phyloP scores from a whole-genome alignment of 352 stramenopile genomes.

The Pythium folliculosum region DNA sequence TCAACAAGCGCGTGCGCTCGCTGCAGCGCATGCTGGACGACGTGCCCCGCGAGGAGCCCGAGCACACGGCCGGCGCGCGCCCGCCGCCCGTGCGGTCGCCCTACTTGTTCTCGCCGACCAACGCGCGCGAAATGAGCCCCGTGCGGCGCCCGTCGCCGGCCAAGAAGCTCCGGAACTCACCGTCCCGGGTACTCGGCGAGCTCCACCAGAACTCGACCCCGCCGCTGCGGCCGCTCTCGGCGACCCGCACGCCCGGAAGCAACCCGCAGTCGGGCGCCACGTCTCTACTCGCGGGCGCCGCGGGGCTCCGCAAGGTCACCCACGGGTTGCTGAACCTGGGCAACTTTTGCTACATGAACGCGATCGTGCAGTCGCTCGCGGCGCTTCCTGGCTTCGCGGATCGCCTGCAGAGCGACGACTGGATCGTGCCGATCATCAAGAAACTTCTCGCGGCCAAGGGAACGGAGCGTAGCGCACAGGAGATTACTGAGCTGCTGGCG shows the following conservation, averaged over 20 bases:
- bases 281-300: neutral
- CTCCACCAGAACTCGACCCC: slow-evolving; percentile 25
- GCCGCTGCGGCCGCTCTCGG: slow-evolving; percentile 8
- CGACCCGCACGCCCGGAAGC: neutral
- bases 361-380: slow-evolving; percentile 86
- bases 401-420: slow-evolving; percentile 54
- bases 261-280: neutral
- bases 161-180: slow-evolving; percentile 22
- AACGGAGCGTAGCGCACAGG: slow-evolving; percentile 34
- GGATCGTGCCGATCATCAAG: slow-evolving; percentile 55
- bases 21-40: slow-evolving; percentile 79
- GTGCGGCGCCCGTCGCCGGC: slow-evolving; percentile 22
- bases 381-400: slow-evolving; percentile 67
- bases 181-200: slow-evolving; percentile 16
- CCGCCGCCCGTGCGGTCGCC: slow-evolving; percentile 27
- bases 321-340: slow-evolving; percentile 94
- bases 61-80: slow-evolving; percentile 24
- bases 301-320: slow-evolving; percentile 39
- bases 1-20: slow-evolving; percentile 79
- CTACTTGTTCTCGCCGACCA: slow-evolving; percentile 28
- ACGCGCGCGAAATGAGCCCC: slow-evolving; percentile 27
- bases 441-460: slow-evolving; percentile 41
- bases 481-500: slow-evolving; percentile 50
- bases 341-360: slow-evolving; percentile 95
- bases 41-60: slow-evolving; percentile 39